phyloP scores from a whole-genome alignment of 2,329 filamentous ascomycete genomes.

The Cordyceps farinosa region DNA sequence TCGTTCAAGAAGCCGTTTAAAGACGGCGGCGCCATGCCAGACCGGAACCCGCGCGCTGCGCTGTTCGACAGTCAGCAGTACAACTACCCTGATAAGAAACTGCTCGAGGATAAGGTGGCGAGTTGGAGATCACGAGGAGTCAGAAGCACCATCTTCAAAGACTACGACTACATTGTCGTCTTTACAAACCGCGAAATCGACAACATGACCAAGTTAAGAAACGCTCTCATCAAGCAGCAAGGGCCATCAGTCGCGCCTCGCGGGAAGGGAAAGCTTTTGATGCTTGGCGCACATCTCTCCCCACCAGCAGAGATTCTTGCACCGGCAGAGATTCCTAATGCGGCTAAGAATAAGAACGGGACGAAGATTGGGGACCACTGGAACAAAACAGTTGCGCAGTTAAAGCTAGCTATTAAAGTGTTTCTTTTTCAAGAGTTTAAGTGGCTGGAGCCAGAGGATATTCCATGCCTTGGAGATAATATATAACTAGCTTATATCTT shows the following conservation, averaged over 20 bases:
- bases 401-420: neutral
- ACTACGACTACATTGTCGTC: slow-evolving; percentile 27
- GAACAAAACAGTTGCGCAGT: neutral
- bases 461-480: neutral
- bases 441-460: neutral
- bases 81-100: neutral
- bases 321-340: neutral
- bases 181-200: slow-evolving; percentile 28
- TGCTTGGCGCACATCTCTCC: slow-evolving; percentile 20
- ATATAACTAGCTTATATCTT: no score
- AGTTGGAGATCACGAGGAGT: slow-evolving; percentile 22
- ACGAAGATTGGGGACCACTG: neutral
- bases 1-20: neutral
- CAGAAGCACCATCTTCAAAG: slow-evolving; percentile 22
- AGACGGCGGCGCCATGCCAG: slow-evolving; percentile 19
- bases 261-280: slow-evolving; percentile 26
- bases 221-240: slow-evolving; percentile 20
- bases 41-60: slow-evolving; percentile 20
- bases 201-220: slow-evolving; percentile 25
- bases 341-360: neutral
- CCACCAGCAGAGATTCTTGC: neutral
- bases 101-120: slow-evolving; percentile 17
- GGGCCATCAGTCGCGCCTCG: slow-evolving; percentile 9
- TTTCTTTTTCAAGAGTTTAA: neutral
- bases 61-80: slow-evolving; percentile 26